These are phyloP conservation scores for Lagenidium giganteum DNA, from an alignment of 352 stramenopile genomes.

Conservation along the genomic window DNA sequence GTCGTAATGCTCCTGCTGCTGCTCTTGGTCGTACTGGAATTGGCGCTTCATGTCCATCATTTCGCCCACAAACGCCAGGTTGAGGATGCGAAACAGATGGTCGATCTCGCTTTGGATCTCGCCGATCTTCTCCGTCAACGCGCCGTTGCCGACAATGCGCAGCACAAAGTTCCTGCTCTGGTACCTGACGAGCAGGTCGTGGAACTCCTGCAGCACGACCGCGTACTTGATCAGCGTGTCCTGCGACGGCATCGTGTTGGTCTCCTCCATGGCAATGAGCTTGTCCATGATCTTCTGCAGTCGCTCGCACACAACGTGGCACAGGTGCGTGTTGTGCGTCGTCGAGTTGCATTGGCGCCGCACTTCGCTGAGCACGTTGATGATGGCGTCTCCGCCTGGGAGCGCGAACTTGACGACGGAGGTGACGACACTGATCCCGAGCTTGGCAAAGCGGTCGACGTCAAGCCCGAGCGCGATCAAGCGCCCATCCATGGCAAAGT, in stretches of 20 bases:
- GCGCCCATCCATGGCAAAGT: too few relatives aligned
- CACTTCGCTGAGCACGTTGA: too few relatives aligned
- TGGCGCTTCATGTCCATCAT: constrained; percentile 13
- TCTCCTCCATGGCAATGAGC: too few relatives aligned
- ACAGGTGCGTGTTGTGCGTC: constrained; percentile 16
- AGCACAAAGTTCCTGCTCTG: constrained; percentile 17
- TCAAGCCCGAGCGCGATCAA: too few relatives aligned
- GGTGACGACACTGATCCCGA: too few relatives aligned
- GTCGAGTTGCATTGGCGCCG: constrained; percentile 18
- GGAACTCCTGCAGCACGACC: constrained; percentile 13
- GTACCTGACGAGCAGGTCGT: constrained; percentile 13
- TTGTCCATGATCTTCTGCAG: constrained; percentile 15
- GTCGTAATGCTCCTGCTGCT: neutral
- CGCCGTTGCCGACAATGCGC: constrained; percentile 14
- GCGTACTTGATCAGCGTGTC: constrained; percentile 12
- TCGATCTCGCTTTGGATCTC: constrained; percentile 20
- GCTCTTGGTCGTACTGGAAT: neutral
- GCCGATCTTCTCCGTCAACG: constrained; percentile 16
- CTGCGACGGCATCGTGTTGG: constrained; percentile 12
- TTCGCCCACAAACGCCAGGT: constrained; percentile 13
- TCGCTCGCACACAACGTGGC: constrained; percentile 17
- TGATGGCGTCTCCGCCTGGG: too few relatives aligned
- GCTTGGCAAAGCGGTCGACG: too few relatives aligned
- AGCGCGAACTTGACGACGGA: too few relatives aligned
- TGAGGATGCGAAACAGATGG: constrained; percentile 22